Evolutionary conservation across 345 rosid species (phyloP), one percentile per base, ranked within the genome.

Genomic region (Tarenaya hassleriana): DNA sequence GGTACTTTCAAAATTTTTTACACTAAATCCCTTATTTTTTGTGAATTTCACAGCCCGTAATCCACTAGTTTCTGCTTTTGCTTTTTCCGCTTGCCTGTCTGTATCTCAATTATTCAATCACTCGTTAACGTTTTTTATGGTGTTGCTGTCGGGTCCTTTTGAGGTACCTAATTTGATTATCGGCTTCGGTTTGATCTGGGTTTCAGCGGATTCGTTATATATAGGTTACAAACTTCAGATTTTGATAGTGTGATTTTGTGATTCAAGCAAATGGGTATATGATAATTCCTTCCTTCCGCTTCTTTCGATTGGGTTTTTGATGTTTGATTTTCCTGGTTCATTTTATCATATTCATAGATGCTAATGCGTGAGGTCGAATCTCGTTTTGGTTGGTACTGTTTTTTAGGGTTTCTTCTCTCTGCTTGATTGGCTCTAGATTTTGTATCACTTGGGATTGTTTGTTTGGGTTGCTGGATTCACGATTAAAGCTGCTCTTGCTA

Each of bases 241-340:
- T 62, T 61, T 56, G 8, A 18, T 55, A 65, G 15, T 34, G 53
- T 43, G 41, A 8, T 27, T 66, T 31, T 33, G 15, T 18, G 16
- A 45, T 62, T 53, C 31, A 17, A 41, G 15, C 33, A 7, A 41
- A 38, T 74, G 73, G 79, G 75, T 79, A 64, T 46, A n/a, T 21
- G 17, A 51, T 32, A 15, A 41, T 69, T 44, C 1, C 5, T 39
- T 34, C 12, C 4, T 31, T 60, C 18, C 10, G 1, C 42, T 6
- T 68, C 34, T 59, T 16, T 51, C 15, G 43, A 13, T 50, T 44
- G 17, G 12, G 41, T 19, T 31, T 41, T 42, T n/a, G 13, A 37
- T 37, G 14, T 37, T 37, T 37, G 41, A 15, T 37, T 37, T 37
- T 37, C 13, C 11, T 6, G 4, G 5, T 9, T 38, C 6, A 3